A percentile compares a stretch with the other conserved stretches of the same genome.
Evolutionary conservation across 2,329 filamentous ascomycete species (phyloP).

Genomic region (Trichoderma cornu-damae): DNA sequence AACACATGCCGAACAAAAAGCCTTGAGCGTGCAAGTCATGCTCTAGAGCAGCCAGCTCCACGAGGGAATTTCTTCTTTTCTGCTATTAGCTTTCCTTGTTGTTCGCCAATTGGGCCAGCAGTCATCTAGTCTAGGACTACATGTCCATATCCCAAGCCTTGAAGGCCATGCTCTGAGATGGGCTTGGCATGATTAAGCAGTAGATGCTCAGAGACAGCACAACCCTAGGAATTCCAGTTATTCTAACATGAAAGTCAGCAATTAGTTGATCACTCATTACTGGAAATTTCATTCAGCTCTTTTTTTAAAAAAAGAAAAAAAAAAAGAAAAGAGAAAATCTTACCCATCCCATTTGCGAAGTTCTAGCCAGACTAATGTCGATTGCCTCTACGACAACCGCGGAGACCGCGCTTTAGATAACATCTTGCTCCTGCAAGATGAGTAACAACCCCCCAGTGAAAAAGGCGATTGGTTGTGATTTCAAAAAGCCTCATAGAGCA

Average conservation of each 20-base stretch:
- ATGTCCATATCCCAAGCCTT: slow-evolving; percentile 28
- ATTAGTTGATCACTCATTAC: neutral
- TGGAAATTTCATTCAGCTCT: no score
- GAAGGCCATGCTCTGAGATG: slow-evolving; percentile 27
- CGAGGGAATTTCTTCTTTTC: slow-evolving; percentile 35
- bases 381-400: slow-evolving; percentile 11
- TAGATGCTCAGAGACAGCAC: slow-evolving; percentile 20
- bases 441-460: neutral
- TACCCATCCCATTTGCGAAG: slow-evolving; percentile 19
- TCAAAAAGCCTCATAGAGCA: neutral
- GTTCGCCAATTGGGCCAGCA: slow-evolving; percentile 32
- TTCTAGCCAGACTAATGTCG: slow-evolving; percentile 16
- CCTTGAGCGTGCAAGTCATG: slow-evolving; percentile 34
- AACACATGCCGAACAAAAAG: slow-evolving; percentile 38
- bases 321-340: neutral
- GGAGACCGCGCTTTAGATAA: slow-evolving; percentile 4
- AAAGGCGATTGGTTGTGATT: neutral
- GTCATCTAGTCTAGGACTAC: slow-evolving; percentile 34
- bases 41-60: slow-evolving; percentile 33
- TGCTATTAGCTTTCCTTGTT: slow-evolving; percentile 26
- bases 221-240: slow-evolving; percentile 16
- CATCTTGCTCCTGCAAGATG: slow-evolving; percentile 4
- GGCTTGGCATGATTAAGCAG: slow-evolving; percentile 22
- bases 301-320: neutral
- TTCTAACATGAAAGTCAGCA: slow-evolving; percentile 8